Evolutionary conservation across 345 rosid genomes (phyloP), one percentile per base, ranked within the genome.

Genomic region (Luvunga scandens): DNA sequence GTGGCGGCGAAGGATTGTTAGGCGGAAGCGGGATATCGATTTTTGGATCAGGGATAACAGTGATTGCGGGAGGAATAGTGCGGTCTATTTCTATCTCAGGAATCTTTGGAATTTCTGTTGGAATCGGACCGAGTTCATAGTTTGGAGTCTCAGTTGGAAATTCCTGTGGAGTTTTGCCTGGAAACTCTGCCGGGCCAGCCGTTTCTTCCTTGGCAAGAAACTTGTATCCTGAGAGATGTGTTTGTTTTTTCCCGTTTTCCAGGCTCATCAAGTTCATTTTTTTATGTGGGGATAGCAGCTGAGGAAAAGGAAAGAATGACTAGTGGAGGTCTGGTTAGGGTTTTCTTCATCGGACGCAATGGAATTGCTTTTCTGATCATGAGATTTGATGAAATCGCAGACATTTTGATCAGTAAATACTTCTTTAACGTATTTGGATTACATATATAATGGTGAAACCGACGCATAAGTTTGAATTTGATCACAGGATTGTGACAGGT

Each of bases 1-100:
- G 84, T 8, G 85, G 80, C 0, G 80, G 78, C 22, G 61, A 76
- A 3, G 88, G 83, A 31, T 79, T 56, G 14, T 73, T 68, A 50
- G 70, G 53, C 3, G 86, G 83, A n/a, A 71, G 22, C 4, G 79
- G 84, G 50, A 53, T 45, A 9, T 76, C 76, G 84, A 7, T 66
- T 16, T 0, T 33, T 9, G 66, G 89, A 21, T 62, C 68, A 61
- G 86, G 85, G 56, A 76, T 19, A 0, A 69, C 30, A 28, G 50
- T 36, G 4, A 69, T 33, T 61, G 76, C 83, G 2, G 73, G 24
- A 48, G 27, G 27, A 21, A 8, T 24, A 24, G 18, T 33, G 31
- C 36, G 66, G 66, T 63, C 22, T 63, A 63, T 63, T 63, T 30
- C 67, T 63, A 30, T 36, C 9, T 13, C 28, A 0, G 83, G 84